Percentiles rank a stretch among this genome's conserved stretches.
Conservation (phyloP, 2,329 filamentous ascomycete species). For the Trichoderma koningiopsis region DNA sequence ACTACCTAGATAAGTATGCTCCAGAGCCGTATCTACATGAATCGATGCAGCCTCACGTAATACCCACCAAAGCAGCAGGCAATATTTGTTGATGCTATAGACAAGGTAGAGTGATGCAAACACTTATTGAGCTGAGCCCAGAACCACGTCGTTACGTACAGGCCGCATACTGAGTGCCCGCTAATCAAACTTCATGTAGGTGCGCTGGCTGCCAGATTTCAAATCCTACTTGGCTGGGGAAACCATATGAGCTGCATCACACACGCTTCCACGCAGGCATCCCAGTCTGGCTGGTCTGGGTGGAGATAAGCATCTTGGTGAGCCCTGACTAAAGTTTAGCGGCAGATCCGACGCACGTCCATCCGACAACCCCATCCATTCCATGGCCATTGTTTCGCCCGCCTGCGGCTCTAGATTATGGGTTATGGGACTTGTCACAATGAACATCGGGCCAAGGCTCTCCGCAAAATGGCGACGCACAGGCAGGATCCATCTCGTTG, state of each 20-base stretch:
- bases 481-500: neutral
- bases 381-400: neutral
- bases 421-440: neutral
- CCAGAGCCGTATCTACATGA: neutral
- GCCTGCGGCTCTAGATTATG: neutral
- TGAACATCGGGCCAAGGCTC: constrained; percentile 3
- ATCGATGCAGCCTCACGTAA: neutral
- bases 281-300: neutral
- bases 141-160: neutral
- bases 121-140: neutral
- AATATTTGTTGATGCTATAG: neutral
- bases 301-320: neutral
- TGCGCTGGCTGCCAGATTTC: neutral
- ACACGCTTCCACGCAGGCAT: neutral
- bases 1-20: neutral
- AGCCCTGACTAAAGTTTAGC: constrained; percentile 18
- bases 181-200: neutral
- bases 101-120: neutral
- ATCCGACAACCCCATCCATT: neutral
- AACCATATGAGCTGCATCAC: constrained; percentile 1
- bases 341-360: constrained; percentile 15
- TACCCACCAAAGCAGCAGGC: neutral
- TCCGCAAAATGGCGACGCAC: neutral
- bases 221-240: neutral
- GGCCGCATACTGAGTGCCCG: neutral